Evolutionary conservation across 108 stramenopile genomes (phyloP).

Genomic region (Skeletonema costatum): DNA sequence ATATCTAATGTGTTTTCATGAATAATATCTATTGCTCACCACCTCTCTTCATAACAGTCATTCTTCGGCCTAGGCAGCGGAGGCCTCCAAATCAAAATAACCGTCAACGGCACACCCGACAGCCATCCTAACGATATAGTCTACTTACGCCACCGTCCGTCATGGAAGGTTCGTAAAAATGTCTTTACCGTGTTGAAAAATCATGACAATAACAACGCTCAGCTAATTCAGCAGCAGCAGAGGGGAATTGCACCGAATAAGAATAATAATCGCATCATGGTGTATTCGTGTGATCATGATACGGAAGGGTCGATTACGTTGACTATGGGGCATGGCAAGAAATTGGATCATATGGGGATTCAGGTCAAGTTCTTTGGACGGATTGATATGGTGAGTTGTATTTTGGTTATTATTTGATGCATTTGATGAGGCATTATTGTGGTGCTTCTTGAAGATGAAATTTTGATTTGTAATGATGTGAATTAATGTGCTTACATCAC

Average conservation of each 20-base stretch:
- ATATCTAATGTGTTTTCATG: neutral
- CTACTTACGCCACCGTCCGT: slow-evolving; percentile 75
- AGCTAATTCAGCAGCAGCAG: slow-evolving; percentile 7
- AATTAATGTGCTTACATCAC: too few species aligned
- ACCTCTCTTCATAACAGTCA: slow-evolving; percentile 21
- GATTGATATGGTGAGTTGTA: slow-evolving; percentile 88
- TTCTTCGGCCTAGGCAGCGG: slow-evolving; percentile 61
- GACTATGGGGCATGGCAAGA: slow-evolving; percentile 89
- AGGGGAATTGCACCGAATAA: neutral
- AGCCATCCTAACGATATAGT: slow-evolving; percentile 39
- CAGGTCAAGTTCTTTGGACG: slow-evolving; percentile 97
- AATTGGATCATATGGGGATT: slow-evolving; percentile 96
- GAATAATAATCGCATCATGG: slow-evolving; percentile 30
- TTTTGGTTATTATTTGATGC: neutral
- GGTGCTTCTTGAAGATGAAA: too few species aligned
- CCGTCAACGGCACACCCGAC: slow-evolving; percentile 34
- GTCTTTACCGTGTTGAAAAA: slow-evolving; percentile 78
- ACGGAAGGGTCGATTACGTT: slow-evolving; percentile 88
- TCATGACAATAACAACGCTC: slow-evolving; percentile 15
- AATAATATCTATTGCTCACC: too few species aligned
- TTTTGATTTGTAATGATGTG: too few species aligned
- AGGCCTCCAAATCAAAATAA: slow-evolving; percentile 74
- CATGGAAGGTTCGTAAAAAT: slow-evolving; percentile 86
- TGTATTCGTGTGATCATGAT: slow-evolving; percentile 68
- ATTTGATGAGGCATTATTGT: neutral